Evolutionary conservation across 768 basidiomycete species (phyloP).

Genomic region (Sistotremastrum suecicum): DNA sequence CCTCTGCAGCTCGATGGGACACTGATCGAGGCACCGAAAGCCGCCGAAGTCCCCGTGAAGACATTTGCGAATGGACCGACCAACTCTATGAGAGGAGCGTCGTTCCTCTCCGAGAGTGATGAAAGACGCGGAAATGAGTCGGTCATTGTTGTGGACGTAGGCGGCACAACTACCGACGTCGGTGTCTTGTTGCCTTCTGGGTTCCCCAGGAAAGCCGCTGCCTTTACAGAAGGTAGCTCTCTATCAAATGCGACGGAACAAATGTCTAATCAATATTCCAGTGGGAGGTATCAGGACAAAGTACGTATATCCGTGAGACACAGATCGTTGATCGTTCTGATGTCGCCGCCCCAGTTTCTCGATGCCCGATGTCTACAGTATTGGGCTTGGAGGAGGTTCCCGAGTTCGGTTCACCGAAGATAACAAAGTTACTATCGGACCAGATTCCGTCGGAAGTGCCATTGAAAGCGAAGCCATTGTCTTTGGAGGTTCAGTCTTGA

Average conservation of each 20-base stretch:
- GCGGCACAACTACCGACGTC: conserved; percentile 53
- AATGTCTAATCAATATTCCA: not conserved
- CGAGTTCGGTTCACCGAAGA: conserved; percentile 23
- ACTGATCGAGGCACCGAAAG: conserved; percentile 32
- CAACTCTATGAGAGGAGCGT: conserved; percentile 58
- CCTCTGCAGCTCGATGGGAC: conserved; percentile 38
- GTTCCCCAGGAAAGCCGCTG: conserved; percentile 49
- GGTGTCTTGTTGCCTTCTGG: conserved; percentile 47
- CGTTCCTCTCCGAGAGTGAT: conserved; percentile 36
- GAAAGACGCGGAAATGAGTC: conserved; percentile 16
- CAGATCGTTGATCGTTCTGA: not conserved
- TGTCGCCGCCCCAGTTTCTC: conserved; percentile 7
- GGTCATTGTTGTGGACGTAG: conserved; percentile 46
- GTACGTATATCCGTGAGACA: conserved; percentile 41
- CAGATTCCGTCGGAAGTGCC: conserved; percentile 49
- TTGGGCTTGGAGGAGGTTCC: conserved; percentile 55
- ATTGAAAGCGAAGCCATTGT: conserved; percentile 33
- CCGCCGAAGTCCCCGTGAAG: conserved; percentile 43
- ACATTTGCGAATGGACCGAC: conserved; percentile 52
- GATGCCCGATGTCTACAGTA: conserved; percentile 24
- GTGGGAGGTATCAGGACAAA: conserved; percentile 48
- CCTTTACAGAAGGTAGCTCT: conserved; percentile 30
- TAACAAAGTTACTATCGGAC: conserved; percentile 37
- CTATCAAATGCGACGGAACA: not conserved
- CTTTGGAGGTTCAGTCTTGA: conserved; percentile 42